Evolutionary conservation across 2,329 filamentous ascomycete genomes (phyloP).

Genomic region (Pseudogymnoascus sp.): DNA sequence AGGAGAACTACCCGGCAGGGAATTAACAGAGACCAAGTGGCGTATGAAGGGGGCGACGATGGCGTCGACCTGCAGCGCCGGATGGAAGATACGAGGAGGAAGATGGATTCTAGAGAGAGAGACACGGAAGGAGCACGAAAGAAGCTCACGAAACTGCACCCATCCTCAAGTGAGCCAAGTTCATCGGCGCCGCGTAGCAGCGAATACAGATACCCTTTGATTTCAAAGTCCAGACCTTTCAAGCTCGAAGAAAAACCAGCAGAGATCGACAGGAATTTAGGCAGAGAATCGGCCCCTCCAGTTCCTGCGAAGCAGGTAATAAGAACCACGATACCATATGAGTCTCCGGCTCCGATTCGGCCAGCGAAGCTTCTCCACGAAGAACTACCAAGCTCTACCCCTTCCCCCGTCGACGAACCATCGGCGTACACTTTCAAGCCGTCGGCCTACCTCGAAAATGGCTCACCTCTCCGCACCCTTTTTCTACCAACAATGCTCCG

Average conservation of each 20-base stretch:
- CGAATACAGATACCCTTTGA: constrained; percentile 49
- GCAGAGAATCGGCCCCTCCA: constrained; percentile 20
- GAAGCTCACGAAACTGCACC: constrained; percentile 20
- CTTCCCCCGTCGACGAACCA: constrained; percentile 12
- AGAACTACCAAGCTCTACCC: constrained; percentile 11
- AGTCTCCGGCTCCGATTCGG: constrained; percentile 15
- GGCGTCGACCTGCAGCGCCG: constrained; percentile 40
- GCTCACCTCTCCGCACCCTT: constrained; percentile 74
- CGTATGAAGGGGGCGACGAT: constrained; percentile 25
- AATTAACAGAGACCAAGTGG: constrained; percentile 39
- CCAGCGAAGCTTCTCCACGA: constrained; percentile 21
- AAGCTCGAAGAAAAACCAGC: constrained; percentile 29
- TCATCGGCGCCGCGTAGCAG: constrained; percentile 17
- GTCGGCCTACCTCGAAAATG: constrained; percentile 82
- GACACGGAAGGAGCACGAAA: constrained; percentile 16
- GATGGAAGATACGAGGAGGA: constrained; percentile 42
- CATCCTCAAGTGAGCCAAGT: constrained; percentile 18
- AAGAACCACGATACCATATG: background rate
- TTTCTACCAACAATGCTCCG: constrained; percentile 76
- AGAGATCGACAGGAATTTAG: background rate
- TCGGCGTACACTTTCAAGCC: constrained; percentile 67
- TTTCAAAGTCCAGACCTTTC: constrained; percentile 43
- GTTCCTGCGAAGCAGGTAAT: constrained; percentile 21
- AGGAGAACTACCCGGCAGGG: constrained; percentile 49
- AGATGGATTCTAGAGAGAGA: constrained; percentile 27